Evolutionary conservation across 1,139 yeast species (phyloP).

Genomic region (Candida dubliniensis): DNA sequence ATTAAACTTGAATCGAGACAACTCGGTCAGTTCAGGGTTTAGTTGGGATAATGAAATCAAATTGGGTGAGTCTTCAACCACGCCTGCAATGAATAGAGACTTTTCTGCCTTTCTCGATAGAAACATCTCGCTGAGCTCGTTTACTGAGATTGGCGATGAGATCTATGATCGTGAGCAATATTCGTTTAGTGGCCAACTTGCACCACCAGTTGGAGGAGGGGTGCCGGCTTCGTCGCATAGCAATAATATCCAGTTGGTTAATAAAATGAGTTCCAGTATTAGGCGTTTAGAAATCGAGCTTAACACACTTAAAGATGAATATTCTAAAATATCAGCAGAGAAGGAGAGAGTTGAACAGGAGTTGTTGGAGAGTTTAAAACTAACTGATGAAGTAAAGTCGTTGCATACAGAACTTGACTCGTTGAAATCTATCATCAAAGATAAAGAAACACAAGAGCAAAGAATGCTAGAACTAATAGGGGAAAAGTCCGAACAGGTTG

Average conservation of each 20-base stretch:
- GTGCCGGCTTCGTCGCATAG: slow-evolving; percentile 18
- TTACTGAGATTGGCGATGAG: slow-evolving; percentile 22
- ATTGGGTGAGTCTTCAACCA: slow-evolving; percentile 39
- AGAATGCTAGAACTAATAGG: slow-evolving; percentile 77
- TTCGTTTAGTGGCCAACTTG: slow-evolving; percentile 6
- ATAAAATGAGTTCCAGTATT: slow-evolving; percentile 71
- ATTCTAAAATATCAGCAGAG: slow-evolving; percentile 51
- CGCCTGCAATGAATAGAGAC: slow-evolving; percentile 23
- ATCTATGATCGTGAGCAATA: slow-evolving; percentile 10
- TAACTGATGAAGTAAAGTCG: slow-evolving; percentile 49
- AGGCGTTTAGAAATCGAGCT: slow-evolving; percentile 81
- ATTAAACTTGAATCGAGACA: slow-evolving; percentile 17
- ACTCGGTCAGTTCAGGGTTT: slow-evolving; percentile 11
- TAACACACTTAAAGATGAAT: slow-evolving; percentile 62
- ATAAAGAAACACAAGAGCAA: slow-evolving; percentile 47
- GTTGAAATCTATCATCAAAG: slow-evolving; percentile 37
- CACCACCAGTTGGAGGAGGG: slow-evolving; percentile 7
- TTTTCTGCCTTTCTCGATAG: slow-evolving; percentile 17
- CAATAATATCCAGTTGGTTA: slow-evolving; percentile 57
- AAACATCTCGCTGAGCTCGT: slow-evolving; percentile 22
- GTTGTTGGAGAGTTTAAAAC: slow-evolving; percentile 43
- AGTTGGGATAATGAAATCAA: slow-evolving; percentile 23
- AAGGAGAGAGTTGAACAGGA: slow-evolving; percentile 71
- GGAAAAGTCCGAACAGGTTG: slow-evolving; percentile 83
- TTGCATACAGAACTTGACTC: slow-evolving; percentile 36